Percentiles rank a stretch among this genome's conserved stretches.
Evolutionary conservation across 1,284 basidiomycete genomes (phyloP).

Genomic region (Cutaneotrichosporon daszewskae): DNA sequence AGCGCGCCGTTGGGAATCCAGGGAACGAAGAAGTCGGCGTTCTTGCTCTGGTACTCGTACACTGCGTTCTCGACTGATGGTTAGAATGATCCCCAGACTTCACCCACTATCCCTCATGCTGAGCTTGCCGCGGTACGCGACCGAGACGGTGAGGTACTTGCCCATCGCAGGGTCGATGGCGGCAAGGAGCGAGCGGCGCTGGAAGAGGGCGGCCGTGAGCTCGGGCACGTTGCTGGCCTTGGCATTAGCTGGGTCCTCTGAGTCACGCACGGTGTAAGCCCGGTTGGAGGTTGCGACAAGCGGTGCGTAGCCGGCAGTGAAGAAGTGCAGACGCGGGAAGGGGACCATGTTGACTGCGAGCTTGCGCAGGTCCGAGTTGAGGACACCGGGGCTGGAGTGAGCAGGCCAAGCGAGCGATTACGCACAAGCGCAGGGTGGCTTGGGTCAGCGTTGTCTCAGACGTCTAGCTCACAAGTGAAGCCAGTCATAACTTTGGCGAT

Average conservation of each 20-base stretch:
- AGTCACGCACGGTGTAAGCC: constrained; percentile 54
- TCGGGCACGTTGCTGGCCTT: constrained; percentile 35
- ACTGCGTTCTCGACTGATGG: constrained; percentile 34
- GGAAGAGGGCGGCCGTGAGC: constrained; percentile 38
- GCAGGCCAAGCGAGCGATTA: neutral
- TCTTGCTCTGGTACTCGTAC: constrained; percentile 43
- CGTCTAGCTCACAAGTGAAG: constrained; percentile 21
- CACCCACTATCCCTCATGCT: constrained; percentile 40
- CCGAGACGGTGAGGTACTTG: constrained; percentile 45
- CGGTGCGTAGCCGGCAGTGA: constrained; percentile 82
- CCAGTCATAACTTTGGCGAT: constrained; percentile 49
- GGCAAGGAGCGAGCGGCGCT: constrained; percentile 34
- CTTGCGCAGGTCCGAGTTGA: constrained; percentile 91
- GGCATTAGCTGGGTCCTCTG: constrained; percentile 8
- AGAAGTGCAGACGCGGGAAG: constrained; percentile 88
- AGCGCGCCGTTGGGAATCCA: constrained; percentile 44
- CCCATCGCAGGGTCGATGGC: constrained; percentile 38
- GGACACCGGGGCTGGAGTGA: constrained; percentile 68
- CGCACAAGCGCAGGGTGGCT: constrained; percentile 1
- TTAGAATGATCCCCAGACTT: neutral
- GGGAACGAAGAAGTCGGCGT: constrained; percentile 40
- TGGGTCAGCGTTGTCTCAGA: neutral
- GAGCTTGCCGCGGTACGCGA: constrained; percentile 41
- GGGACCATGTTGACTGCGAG: constrained; percentile 88
- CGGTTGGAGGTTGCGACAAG: constrained; percentile 61